Percentiles rank a stretch among this genome's conserved stretches.
Conservation (phyloP, 371 early-diverging fungal species). For the Syncephalastrum racemosum region DNA sequence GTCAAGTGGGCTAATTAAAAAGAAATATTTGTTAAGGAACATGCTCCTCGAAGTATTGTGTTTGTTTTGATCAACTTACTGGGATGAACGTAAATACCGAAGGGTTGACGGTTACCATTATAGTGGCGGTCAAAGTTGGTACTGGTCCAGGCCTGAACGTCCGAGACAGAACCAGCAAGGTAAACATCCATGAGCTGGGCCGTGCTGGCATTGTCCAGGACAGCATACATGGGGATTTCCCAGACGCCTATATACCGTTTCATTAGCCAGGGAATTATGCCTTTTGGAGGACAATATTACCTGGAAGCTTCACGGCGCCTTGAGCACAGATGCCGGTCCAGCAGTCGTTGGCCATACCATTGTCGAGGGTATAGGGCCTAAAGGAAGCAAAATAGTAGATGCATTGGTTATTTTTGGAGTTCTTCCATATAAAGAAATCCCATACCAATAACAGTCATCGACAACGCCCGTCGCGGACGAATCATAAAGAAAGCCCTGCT, state of each 20-base stretch:
- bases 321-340: conserved; percentile 61
- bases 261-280: not conserved
- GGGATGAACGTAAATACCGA: conserved; percentile 65
- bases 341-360: conserved; percentile 73
- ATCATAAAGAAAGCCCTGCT: conserved; percentile 70
- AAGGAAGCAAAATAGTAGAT: not conserved
- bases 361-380: conserved; percentile 74
- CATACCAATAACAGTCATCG: conserved; percentile 60
- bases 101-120: conserved; percentile 65
- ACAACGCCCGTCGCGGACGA: conserved; percentile 56
- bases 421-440: not conserved
- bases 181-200: conserved; percentile 74
- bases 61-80: conserved; percentile 30
- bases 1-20: conserved; percentile 31
- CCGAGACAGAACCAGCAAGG: conserved; percentile 49
- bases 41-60: not conserved
- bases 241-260: conserved; percentile 41
- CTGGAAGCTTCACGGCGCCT: conserved; percentile 50
- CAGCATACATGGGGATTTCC: conserved; percentile 73
- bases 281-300: conserved; percentile 11
- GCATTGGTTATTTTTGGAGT: too few relatives aligned
- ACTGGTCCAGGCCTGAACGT: conserved; percentile 53
- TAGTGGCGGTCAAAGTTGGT: conserved; percentile 67
- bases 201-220: conserved; percentile 38
- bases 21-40: conserved; percentile 11